These are phyloP conservation scores for Bombardia bombarda DNA, from an alignment of 495 filamentous ascomycete species.

Conservation along the genomic window DNA sequence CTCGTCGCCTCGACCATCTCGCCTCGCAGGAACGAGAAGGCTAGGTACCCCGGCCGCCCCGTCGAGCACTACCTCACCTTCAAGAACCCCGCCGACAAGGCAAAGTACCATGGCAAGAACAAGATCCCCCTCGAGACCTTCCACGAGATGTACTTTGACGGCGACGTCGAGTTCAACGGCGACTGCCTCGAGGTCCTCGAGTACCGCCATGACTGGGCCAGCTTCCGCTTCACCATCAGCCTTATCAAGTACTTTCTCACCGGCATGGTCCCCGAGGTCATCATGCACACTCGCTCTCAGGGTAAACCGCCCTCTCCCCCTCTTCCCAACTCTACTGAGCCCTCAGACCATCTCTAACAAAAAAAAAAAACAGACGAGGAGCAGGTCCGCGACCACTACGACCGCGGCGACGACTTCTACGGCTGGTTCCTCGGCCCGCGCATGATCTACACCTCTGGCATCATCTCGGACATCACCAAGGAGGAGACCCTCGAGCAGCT, in stretches of 20 bases:
- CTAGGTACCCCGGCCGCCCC: slow-evolving; percentile 63
- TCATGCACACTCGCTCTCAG: slow-evolving; percentile 73
- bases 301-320: no score
- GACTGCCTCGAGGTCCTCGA: slow-evolving; percentile 73
- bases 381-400: slow-evolving; percentile 81
- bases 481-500: slow-evolving; percentile 79
- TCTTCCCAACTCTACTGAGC: no score
- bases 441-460: slow-evolving; percentile 84
- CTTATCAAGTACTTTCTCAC: slow-evolving; percentile 41
- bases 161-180: slow-evolving; percentile 78
- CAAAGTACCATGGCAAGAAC: slow-evolving; percentile 66
- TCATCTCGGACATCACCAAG: slow-evolving; percentile 65
- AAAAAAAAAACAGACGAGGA: no score
- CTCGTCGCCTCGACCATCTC: slow-evolving; percentile 53
- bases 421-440: slow-evolving; percentile 83
- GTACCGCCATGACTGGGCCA: slow-evolving; percentile 83
- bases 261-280: slow-evolving; percentile 63
- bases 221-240: slow-evolving; percentile 65
- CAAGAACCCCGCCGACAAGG: slow-evolving; percentile 62
- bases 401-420: slow-evolving; percentile 84
- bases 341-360: no score
- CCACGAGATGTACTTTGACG: slow-evolving; percentile 84
- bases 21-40: slow-evolving; percentile 74
- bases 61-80: slow-evolving; percentile 82
- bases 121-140: slow-evolving; percentile 85